A percentile compares a stretch with the other conserved stretches of the same genome.
phyloP scores from a whole-genome alignment of 139 green algal species.

The Chlamydomonas schloesseri region DNA sequence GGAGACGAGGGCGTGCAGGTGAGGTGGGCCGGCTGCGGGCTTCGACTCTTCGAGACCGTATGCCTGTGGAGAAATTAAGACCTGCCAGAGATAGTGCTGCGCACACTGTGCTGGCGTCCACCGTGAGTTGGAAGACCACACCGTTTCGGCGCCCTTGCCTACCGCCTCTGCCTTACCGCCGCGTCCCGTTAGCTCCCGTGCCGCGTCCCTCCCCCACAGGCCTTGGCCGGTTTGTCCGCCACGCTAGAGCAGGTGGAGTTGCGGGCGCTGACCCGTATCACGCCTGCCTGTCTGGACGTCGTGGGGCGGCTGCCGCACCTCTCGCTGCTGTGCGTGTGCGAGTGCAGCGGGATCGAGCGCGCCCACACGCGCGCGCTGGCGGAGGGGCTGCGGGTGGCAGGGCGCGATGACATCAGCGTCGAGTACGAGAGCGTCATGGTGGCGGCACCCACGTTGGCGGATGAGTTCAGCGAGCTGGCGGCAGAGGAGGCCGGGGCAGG shows the following conservation, averaged over 20 bases:
- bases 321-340: neutral
- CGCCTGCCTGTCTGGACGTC: neutral
- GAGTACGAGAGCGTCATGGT: slow-evolving; percentile 6
- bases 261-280: neutral
- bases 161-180: too few species aligned
- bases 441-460: neutral
- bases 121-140: too few species aligned
- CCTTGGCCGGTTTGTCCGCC: neutral
- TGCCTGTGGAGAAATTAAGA: too few species aligned
- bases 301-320: neutral
- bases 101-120: too few species aligned
- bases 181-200: too few species aligned
- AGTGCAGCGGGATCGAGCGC: neutral
- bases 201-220: too few species aligned
- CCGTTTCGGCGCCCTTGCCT: too few species aligned
- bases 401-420: neutral
- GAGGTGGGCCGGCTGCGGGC: neutral
- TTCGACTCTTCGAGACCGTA: too few species aligned
- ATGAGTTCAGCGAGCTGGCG: neutral
- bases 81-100: too few species aligned
- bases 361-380: neutral
- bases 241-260: slow-evolving; percentile 31
- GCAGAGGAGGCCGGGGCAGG: neutral
- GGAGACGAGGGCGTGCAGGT: slow-evolving; percentile 26
- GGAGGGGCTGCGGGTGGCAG: slow-evolving; percentile 16